Conservation (phyloP, 2,329 filamentous ascomycete species). For the Fusarium incarnatum region DNA sequence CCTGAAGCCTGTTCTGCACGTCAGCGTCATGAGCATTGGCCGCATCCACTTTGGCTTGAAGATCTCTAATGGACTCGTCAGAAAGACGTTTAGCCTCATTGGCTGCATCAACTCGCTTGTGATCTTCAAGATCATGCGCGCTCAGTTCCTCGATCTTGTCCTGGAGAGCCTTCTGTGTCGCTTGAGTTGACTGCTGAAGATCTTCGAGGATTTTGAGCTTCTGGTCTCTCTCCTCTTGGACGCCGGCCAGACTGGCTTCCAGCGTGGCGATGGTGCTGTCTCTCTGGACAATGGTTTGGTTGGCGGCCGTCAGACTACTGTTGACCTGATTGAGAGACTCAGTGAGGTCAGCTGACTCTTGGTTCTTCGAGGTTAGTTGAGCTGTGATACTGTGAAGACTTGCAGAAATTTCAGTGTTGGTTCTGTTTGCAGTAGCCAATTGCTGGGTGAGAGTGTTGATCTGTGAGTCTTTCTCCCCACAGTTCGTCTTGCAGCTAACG, state of each 20-base stretch:
- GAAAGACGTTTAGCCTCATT: conserved; percentile 9
- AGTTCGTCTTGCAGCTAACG: not conserved
- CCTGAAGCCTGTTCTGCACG: not conserved
- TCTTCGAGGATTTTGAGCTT: not conserved
- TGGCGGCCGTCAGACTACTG: not conserved
- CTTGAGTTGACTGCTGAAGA: not conserved
- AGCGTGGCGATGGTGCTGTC: not conserved
- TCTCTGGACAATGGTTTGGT: not conserved
- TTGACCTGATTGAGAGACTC: not conserved
- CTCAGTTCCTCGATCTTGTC: conserved; percentile 5
- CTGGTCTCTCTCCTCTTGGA: not conserved
- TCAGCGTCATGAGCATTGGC: conserved; percentile 1
- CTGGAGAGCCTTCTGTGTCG: conserved; percentile 4
- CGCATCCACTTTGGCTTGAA: conserved; percentile 1
- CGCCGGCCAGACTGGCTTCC: not conserved
- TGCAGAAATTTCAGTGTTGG: not conserved
- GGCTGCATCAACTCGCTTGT: not conserved
- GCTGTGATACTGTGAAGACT: not conserved
- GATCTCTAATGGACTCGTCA: not conserved
- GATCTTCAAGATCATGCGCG: not conserved
- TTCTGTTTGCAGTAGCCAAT: not conserved
- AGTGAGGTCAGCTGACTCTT: not conserved
- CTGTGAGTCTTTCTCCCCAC: not conserved
- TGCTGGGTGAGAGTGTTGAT: conserved; percentile 1
- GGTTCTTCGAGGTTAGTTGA: not conserved